These are phyloP conservation scores for Metschnikowia matae DNA, from an alignment of 805 yeast species.

Conservation along the genomic window DNA sequence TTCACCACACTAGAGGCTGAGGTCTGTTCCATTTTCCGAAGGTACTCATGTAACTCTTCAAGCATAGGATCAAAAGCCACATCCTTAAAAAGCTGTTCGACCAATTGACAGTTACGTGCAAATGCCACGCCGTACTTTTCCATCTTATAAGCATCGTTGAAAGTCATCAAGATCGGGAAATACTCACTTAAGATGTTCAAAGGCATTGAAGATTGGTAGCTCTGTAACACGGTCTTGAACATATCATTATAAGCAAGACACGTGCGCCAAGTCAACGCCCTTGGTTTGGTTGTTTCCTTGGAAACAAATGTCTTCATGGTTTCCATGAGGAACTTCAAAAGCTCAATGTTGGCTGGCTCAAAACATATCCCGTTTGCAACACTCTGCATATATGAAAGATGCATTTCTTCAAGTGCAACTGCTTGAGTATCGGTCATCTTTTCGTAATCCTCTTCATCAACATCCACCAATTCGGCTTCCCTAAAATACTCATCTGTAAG, in stretches of 20 bases:
- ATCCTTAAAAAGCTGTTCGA: conserved; percentile 3
- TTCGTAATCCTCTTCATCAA: conserved; percentile 26
- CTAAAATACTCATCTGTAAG: conserved; percentile 39
- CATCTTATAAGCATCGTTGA: conserved; percentile 16
- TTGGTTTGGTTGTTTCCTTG: not conserved
- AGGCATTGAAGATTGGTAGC: not conserved
- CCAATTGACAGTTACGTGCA: conserved; percentile 26
- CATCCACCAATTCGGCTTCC: conserved; percentile 17
- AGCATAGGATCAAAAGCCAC: not conserved
- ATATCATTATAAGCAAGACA: conserved; percentile 45
- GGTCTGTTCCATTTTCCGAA: conserved; percentile 5
- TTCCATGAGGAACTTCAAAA: conserved; percentile 27
- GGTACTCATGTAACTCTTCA: not conserved
- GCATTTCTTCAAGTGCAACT: conserved; percentile 42
- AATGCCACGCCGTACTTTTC: conserved; percentile 38
- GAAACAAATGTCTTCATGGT: conserved; percentile 21
- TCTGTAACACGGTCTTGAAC: conserved; percentile 18
- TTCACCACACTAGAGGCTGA: conserved; percentile 18
- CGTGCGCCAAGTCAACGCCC: conserved; percentile 54
- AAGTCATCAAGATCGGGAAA: conserved; percentile 18
- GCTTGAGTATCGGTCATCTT: conserved; percentile 16
- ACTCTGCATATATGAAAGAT: conserved; percentile 35
- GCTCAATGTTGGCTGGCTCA: conserved; percentile 12
- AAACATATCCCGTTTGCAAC: conserved; percentile 8
- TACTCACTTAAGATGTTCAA: conserved; percentile 6